Conservation (phyloP, 768 basidiomycete species). For the Rhodotorula taiwanensis region DNA sequence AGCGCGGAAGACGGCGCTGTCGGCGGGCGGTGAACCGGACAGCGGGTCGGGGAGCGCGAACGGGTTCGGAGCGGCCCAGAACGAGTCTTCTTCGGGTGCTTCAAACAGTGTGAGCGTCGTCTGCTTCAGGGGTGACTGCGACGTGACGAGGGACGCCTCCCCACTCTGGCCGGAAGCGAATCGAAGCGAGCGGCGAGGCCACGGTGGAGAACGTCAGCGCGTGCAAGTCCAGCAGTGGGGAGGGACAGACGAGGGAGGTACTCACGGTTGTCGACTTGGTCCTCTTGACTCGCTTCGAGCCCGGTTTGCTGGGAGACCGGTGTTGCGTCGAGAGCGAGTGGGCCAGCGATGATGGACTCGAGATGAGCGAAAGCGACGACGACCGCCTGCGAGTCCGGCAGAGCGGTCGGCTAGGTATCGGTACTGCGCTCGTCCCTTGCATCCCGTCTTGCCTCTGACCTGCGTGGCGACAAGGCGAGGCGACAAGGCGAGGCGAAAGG, state of each 20-base stretch:
- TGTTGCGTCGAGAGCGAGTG: neutral
- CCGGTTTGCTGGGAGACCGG: neutral
- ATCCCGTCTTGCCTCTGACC: no score
- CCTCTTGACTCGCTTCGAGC: neutral
- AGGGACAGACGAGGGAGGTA: neutral
- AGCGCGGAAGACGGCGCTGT: neutral
- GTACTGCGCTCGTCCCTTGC: neutral
- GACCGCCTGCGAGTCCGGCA: slow-evolving; percentile 16
- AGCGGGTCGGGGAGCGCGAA: neutral
- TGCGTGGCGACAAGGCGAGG: no score
- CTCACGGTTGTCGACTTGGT: neutral
- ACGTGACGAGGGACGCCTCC: neutral
- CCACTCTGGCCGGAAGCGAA: neutral
- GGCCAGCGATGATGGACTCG: neutral
- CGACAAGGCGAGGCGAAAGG: no score
- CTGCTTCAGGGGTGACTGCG: slow-evolving; percentile 16
- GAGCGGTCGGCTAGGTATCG: slow-evolving; percentile 8
- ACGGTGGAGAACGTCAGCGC: neutral
- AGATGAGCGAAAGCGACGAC: slow-evolving; percentile 18
- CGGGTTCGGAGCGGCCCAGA: neutral
- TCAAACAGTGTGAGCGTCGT: neutral
- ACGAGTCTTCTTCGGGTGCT: neutral
- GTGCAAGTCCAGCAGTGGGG: neutral
- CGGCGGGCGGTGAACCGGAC: neutral
- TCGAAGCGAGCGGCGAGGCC: no score